Base-by-base conservation (phyloP, 768 basidiomycete genomes). In the Amanita pseudoporphyria region DNA sequence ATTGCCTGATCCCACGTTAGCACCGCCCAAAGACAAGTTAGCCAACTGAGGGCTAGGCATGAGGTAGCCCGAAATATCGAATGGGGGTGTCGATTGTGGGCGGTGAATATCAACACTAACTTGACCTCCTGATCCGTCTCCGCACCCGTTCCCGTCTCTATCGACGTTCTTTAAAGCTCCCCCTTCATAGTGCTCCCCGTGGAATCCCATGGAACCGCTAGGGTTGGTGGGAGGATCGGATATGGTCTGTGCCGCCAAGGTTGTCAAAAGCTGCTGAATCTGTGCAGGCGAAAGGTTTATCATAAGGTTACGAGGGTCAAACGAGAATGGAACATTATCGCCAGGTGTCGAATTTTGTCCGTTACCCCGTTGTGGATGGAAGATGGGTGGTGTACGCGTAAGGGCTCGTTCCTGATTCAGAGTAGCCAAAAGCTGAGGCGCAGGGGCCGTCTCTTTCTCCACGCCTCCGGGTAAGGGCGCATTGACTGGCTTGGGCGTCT, bases 191-290 rank as follows among this genome's bases (percentile, higher is more conserved):
- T 30, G 22, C 13, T 28, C 24, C 13, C 31, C 45, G n/a, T 13
- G 10, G 28, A 19, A 7, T 9, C 9, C 35, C 7, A 10, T 6
- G 47, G 24, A 54, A 57, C 35, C 41, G 41, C 18, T 24, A 37
- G 51, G 22, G 47, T 50, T 26, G 53, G 39, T 42, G 58, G 62
- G 60, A 45, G 53, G 60, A 55, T 71, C 70, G 10, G 55, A 24
- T 32, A 66, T 41, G 5, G 63, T 56, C 18, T 71, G 68, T 9
- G 66, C 51, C 9, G 63, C 61, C 21, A 81, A 66, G 0, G 74
- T 69, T 0, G 69, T 64, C 14, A 82, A 64, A 6, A 85, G 64
- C 47, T 77, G 73, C 52, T 83, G 81, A 45, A 84, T 70, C 56
- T 83, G 79, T 1, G 61, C 57, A 0, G 80, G 79, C 0, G 76